Evolutionary conservation across 1,139 yeast genomes (phyloP), one percentile per base, ranked within the genome.

Genomic region (Kodamaea sp.): DNA sequence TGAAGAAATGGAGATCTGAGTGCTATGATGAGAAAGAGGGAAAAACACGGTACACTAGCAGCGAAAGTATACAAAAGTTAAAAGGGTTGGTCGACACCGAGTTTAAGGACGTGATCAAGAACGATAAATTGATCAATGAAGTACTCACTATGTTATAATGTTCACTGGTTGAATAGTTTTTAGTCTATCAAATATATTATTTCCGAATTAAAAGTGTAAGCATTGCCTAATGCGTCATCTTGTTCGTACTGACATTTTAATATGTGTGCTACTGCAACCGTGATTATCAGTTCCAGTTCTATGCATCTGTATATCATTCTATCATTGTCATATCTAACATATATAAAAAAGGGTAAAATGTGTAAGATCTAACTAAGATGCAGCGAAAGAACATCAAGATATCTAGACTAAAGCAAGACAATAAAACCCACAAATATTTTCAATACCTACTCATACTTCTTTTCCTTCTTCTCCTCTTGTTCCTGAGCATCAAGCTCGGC

Each of bases 1-100:
- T 88, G 43, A 76, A 75, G 46, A 56, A 69, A 31, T 88, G 96
- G 96, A 79, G 68, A 34, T 26, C 53, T 1, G 57, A 60, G 10
- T 76, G 83, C 24, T 75, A 67, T 25, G 62, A 66, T 23, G 66
- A 64, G 4, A 41, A 44, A 5, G 56, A 66, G 20, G 53, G 58
- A 12, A 51, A 67, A 28, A 52, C 63, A 32, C 53, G 51, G 24
- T 46, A 47, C 21, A 45, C 49, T 1, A 55, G 66, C 19, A 57
- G 51, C 4, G 72, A 63, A 26, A 70, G 77, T 5, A 53, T 73
- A 12, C 47, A 41, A 6, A 62, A 61, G 35, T 59, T 80, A 32
- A 63, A 62, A 39, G 55, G 51, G 4, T 48, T 77, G 36, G 58
- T 70, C 4, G 43, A 50, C 3, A 22, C 39, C 4, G 54, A 61